Evolutionary conservation across 2,329 filamentous ascomycete species (phyloP), one percentile per base, ranked within the genome.

Genomic region (Leptoxyphium fumago): DNA sequence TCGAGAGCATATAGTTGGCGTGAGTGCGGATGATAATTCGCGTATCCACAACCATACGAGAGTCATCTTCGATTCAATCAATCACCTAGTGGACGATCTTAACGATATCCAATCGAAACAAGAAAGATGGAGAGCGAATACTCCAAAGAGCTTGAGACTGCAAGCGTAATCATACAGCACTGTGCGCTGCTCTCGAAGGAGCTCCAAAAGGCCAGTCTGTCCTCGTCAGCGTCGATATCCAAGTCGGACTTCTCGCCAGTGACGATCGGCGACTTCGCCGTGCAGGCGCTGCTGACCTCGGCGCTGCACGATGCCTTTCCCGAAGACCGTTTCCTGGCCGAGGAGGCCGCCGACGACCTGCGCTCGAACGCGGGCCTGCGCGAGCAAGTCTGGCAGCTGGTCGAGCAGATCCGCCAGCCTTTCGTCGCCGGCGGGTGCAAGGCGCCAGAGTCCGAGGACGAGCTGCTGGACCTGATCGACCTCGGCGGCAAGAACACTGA

Each of bases 381-480:
- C 21, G 60, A 69, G 10, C 61, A 68, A n/a, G 75, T 79, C 5
- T 78, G 73, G 69, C 64, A 72, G 14, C 62, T 79, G 39, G 73
- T 76, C 41, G 50, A 53, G 55, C 55, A 52, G 14, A 55, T 56
- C 17, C 50, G 55, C 45, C 40, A 46, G 15, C 44, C 43, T 6
- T 54, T 55, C 30, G 39, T 46, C 11, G 60, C 53, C 3, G 57
- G 61, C 13, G 61, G 58, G 3, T 55, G 65, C 11, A 55, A 61
- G 48, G 60, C 55, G 2, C 73, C 72, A 0, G 41, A 50, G 2
- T 67, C 66, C 18, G 65, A 64, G 43, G 68, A 74, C 5, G 71
- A 78, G 45, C 74, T 80, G 69, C 66, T 80, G 10, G 61, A 71
- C n/a, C 52, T 73, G n/a, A 78, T 81, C 53, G 76, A 80, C 55